A percentile compares a stretch with the other conserved stretches of the same genome.
Conservation (phyloP, 768 basidiomycete species). For the Lactarius akahatsu region DNA sequence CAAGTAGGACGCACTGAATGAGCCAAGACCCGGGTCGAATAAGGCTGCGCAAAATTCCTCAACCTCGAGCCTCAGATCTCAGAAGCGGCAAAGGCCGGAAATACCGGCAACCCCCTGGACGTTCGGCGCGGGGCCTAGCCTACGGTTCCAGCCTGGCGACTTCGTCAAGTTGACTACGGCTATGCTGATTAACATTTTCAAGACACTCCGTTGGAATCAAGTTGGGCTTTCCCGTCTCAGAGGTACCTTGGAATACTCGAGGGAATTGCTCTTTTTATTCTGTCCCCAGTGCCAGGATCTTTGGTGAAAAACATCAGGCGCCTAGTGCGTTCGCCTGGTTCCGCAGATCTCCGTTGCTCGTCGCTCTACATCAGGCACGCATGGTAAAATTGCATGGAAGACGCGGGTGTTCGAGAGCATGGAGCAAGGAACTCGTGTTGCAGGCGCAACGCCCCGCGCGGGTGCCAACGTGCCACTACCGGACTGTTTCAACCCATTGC, state of each 20-base stretch:
- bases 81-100: neutral
- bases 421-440: neutral
- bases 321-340: neutral
- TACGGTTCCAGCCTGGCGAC: too few relatives aligned
- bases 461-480: neutral
- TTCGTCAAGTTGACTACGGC: neutral
- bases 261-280: neutral
- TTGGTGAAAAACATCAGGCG: neutral
- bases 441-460: neutral
- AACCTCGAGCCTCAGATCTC: too few relatives aligned
- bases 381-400: neutral
- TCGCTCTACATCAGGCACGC: neutral
- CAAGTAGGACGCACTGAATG: neutral
- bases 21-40: neutral
- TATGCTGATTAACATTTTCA: neutral
- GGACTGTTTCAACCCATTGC: neutral
- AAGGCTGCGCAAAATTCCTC: neutral
- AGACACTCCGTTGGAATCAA: neutral
- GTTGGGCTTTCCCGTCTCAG: too few relatives aligned
- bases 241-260: too few relatives aligned
- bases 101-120: neutral
- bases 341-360: neutral
- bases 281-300: neutral
- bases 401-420: neutral
- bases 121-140: too few relatives aligned